Conservation (phyloP, 1,284 basidiomycete species). For the Cutaneotrichosporon daszewskae region DNA sequence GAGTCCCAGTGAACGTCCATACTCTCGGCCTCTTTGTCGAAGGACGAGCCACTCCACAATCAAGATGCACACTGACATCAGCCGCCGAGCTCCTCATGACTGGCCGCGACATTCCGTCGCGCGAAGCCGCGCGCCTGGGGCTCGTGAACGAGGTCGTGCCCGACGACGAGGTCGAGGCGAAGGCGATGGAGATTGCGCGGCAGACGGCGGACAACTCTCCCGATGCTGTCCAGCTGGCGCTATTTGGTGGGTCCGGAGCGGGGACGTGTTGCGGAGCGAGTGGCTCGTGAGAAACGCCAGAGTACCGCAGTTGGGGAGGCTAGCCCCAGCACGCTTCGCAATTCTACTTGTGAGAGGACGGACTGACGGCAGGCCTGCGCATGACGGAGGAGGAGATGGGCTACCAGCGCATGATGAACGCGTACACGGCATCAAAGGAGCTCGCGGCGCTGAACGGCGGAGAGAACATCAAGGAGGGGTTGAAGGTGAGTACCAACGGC, state of each 20-base stretch:
- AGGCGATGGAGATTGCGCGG: conserved; percentile 7
- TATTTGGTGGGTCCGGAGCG: conserved; percentile 3
- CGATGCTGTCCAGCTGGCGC: conserved; percentile 4
- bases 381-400: conserved; percentile 9
- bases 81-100: conserved; percentile 14
- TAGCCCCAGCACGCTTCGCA: not conserved
- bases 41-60: too few relatives aligned
- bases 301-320: not conserved
- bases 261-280: too few relatives aligned
- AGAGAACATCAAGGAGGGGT: conserved; percentile 11
- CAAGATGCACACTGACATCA: not conserved
- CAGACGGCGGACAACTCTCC: conserved; percentile 11
- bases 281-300: not conserved
- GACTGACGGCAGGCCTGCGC: conserved; percentile 6
- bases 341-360: not conserved
- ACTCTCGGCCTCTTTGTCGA: too few relatives aligned
- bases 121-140: conserved; percentile 4
- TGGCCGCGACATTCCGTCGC: conserved; percentile 10
- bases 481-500: too few relatives aligned
- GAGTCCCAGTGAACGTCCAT: too few relatives aligned
- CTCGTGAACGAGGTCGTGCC: conserved; percentile 14
- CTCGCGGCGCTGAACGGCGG: not conserved
- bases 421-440: conserved; percentile 3
- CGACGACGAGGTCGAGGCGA: conserved; percentile 9
- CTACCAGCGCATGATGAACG: conserved; percentile 9